A percentile compares a stretch with the other conserved stretches of the same genome.
Conservation (phyloP, 352 stramenopile genomes). For the Plasmopara halstedii region DNA sequence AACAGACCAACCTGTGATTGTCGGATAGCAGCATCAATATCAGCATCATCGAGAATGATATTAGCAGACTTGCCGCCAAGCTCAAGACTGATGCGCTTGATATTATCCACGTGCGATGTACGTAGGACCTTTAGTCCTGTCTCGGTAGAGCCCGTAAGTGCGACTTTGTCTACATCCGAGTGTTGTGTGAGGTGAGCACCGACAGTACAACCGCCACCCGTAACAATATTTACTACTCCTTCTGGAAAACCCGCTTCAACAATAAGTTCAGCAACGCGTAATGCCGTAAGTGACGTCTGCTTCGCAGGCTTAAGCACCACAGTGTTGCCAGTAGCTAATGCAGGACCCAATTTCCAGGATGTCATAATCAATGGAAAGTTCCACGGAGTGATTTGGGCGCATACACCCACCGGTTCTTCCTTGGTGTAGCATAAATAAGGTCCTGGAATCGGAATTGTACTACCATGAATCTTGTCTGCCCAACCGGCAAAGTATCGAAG, state of each 20-base stretch:
- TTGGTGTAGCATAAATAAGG: slow-evolving; percentile 41
- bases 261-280: slow-evolving; percentile 61
- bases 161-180: slow-evolving; percentile 25
- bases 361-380: slow-evolving; percentile 42
- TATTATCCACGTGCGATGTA: slow-evolving; percentile 12
- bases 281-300: slow-evolving; percentile 87
- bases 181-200: slow-evolving; percentile 60
- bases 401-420: slow-evolving; percentile 66
- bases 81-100: slow-evolving; percentile 27
- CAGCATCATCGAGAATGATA: slow-evolving; percentile 71
- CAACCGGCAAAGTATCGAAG: slow-evolving; percentile 25
- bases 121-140: slow-evolving; percentile 17
- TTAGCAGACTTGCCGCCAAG: slow-evolving; percentile 83
- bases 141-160: slow-evolving; percentile 18
- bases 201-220: slow-evolving; percentile 49
- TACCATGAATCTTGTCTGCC: slow-evolving; percentile 34
- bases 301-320: slow-evolving; percentile 48
- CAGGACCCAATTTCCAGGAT: slow-evolving; percentile 74
- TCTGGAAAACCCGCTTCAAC: slow-evolving; percentile 49
- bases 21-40: slow-evolving; percentile 71
- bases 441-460: slow-evolving; percentile 32
- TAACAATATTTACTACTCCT: slow-evolving; percentile 64
- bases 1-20: slow-evolving; percentile 48
- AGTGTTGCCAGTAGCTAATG: slow-evolving; percentile 91
- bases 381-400: slow-evolving; percentile 54